These are phyloP conservation scores for Bruguiera gymnorhiza DNA, from an alignment of 345 rosid genomes.

Conservation along the genomic window DNA sequence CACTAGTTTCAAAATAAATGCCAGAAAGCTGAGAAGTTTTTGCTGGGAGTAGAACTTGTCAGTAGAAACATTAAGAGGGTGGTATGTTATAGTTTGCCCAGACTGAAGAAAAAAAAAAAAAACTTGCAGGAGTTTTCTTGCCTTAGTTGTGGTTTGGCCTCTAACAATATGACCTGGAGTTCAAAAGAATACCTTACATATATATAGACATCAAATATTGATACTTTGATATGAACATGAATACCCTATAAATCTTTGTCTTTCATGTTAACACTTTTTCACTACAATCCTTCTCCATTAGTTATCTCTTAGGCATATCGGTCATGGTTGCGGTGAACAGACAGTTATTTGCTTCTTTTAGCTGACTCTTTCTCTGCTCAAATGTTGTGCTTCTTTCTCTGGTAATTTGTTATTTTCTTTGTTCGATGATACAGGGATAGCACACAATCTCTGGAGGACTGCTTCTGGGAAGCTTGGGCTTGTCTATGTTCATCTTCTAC, in stretches of 20 bases:
- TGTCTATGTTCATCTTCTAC: conserved; percentile 88
- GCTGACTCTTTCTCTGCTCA: neutral
- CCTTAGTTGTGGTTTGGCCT: too few species aligned
- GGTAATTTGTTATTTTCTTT: conserved; percentile 12
- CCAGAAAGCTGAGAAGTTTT: too few species aligned
- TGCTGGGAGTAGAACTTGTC: too few species aligned
- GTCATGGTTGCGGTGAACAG: neutral
- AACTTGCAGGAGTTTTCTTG: too few species aligned
- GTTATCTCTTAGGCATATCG: neutral
- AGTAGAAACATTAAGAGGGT: neutral
- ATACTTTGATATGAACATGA: neutral
- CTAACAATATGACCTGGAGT: too few species aligned
- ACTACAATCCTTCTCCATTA: neutral
- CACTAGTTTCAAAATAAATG: too few species aligned
- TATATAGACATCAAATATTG: neutral
- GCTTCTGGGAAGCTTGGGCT: conserved; percentile 99
- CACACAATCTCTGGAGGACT: conserved; percentile 69
- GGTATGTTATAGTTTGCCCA: neutral
- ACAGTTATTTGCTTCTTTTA: neutral
- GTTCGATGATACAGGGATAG: conserved; percentile 47
- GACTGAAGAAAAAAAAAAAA: too few species aligned
- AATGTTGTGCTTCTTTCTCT: conserved; percentile 5
- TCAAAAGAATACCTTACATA: neutral
- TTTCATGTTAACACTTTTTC: neutral
- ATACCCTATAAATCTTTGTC: neutral